Evolutionary conservation across 2,329 filamentous ascomycete species (phyloP).

Genomic region (Alternaria novae-zelandiae): DNA sequence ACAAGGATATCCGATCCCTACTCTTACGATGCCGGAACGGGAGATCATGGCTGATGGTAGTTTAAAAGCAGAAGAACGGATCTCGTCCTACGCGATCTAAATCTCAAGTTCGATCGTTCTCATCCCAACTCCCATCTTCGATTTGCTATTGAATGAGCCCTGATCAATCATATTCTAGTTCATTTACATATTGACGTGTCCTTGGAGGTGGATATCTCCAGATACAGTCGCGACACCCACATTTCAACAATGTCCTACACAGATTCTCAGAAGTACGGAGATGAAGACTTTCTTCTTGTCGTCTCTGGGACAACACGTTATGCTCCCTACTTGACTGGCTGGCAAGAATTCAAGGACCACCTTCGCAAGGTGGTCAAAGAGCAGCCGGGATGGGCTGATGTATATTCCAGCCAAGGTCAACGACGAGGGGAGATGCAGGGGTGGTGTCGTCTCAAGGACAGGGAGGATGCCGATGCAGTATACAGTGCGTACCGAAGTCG

Average conservation of each 20-base stretch:
- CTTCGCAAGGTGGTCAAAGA: slow-evolving; percentile 41
- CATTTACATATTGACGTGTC: neutral
- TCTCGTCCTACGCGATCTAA: slow-evolving; percentile 1
- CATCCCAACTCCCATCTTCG: neutral
- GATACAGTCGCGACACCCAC: neutral
- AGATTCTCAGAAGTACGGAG: slow-evolving; percentile 21
- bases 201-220: neutral
- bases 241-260: slow-evolving; percentile 16
- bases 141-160: neutral
- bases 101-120: neutral
- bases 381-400: slow-evolving; percentile 48
- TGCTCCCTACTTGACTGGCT: slow-evolving; percentile 38
- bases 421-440: slow-evolving; percentile 41
- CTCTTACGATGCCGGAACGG: neutral
- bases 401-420: slow-evolving; percentile 32
- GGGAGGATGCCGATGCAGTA: slow-evolving; percentile 42
- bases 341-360: slow-evolving; percentile 49
- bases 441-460: slow-evolving; percentile 45
- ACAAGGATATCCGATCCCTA: neutral
- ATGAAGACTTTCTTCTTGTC: slow-evolving; percentile 40
- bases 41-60: neutral
- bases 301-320: slow-evolving; percentile 32
- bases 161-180: neutral
- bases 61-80: slow-evolving; percentile 6
- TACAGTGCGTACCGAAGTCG: slow-evolving; percentile 32